Evolutionary conservation across 2,329 filamentous ascomycete species (phyloP).

Genomic region (Aureobasidium zeae): DNA sequence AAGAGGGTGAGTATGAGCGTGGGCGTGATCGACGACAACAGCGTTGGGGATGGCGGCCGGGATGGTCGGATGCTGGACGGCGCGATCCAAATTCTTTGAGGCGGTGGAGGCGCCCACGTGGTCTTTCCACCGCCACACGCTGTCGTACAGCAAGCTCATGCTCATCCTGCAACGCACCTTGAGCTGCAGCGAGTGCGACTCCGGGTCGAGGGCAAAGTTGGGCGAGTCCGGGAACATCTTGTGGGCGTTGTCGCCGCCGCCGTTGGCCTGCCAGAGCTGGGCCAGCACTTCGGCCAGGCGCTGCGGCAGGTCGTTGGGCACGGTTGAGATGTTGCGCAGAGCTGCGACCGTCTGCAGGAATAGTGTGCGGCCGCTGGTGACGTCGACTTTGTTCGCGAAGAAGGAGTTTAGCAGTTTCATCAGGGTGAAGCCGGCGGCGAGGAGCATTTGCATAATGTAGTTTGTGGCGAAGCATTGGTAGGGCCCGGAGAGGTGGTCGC

Average conservation of each 20-base stretch:
- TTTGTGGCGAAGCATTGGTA: constrained; percentile 54
- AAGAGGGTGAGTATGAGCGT: no score
- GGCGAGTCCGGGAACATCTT: constrained; percentile 25
- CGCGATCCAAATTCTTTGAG: constrained; percentile 43
- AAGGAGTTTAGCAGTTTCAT: constrained; percentile 69
- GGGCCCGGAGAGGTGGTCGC: constrained; percentile 9
- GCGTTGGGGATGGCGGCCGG: constrained; percentile 8
- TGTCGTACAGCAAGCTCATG: constrained; percentile 78
- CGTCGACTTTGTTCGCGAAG: constrained; percentile 63
- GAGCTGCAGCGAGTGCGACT: constrained; percentile 63
- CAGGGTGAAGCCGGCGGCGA: constrained; percentile 69
- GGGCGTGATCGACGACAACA: no score
- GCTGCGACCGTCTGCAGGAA: constrained; percentile 63
- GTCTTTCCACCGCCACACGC: constrained; percentile 76
- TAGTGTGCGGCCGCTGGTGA: constrained; percentile 55
- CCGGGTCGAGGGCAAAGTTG: constrained; percentile 24
- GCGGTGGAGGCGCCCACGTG: constrained; percentile 51
- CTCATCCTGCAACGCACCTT: constrained; percentile 78
- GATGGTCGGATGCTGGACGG: constrained; percentile 69
- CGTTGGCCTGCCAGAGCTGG: constrained; percentile 66
- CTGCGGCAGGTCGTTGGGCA: constrained; percentile 70
- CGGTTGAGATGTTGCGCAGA: constrained; percentile 63
- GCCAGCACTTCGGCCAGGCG: constrained; percentile 76
- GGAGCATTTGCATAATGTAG: constrained; percentile 76
- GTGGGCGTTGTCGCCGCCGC: constrained; percentile 19